These are phyloP conservation scores for Cercospora sp. DNA, from an alignment of 2,329 filamentous ascomycete genomes.

Conservation along the genomic window DNA sequence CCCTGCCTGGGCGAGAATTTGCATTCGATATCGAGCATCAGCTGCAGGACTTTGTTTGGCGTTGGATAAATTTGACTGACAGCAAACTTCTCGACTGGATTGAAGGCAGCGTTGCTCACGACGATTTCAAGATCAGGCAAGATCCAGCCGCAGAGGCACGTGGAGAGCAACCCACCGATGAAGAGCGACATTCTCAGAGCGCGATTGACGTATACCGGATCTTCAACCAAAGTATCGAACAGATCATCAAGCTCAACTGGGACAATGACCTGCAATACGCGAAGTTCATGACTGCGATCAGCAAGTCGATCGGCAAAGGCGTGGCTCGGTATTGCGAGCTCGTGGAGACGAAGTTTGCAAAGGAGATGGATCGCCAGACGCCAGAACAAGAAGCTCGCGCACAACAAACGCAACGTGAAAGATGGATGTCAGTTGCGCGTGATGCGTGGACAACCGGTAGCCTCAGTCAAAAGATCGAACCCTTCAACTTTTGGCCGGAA, in stretches of 20 bases:
- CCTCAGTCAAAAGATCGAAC: slow-evolving; percentile 90
- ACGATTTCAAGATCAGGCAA: slow-evolving; percentile 75
- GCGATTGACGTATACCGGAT: slow-evolving; percentile 91
- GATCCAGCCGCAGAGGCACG: slow-evolving; percentile 58
- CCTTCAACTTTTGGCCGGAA: slow-evolving; percentile 94
- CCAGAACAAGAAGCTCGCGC: slow-evolving; percentile 81
- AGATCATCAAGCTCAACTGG: slow-evolving; percentile 85
- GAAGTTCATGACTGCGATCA: slow-evolving; percentile 92
- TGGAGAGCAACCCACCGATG: slow-evolving; percentile 62
- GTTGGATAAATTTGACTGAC: slow-evolving; percentile 85
- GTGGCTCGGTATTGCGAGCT: slow-evolving; percentile 88
- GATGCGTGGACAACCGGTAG: slow-evolving; percentile 71
- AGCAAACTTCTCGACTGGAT: slow-evolving; percentile 78
- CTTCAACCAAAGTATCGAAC: slow-evolving; percentile 88
- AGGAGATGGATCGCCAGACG: slow-evolving; percentile 89
- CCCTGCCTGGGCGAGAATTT: slow-evolving; percentile 71
- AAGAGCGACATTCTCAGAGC: slow-evolving; percentile 88
- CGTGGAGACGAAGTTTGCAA: slow-evolving; percentile 79
- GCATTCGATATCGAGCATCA: slow-evolving; percentile 84
- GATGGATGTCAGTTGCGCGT: slow-evolving; percentile 88
- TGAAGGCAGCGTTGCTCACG: slow-evolving; percentile 86
- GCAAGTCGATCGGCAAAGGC: slow-evolving; percentile 79
- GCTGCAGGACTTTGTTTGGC: slow-evolving; percentile 90
- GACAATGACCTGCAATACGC: slow-evolving; percentile 91
- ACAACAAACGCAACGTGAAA: slow-evolving; percentile 82